Conservation (phyloP, 2,329 filamentous ascomycete genomes). For the Lanzia echinophila region DNA sequence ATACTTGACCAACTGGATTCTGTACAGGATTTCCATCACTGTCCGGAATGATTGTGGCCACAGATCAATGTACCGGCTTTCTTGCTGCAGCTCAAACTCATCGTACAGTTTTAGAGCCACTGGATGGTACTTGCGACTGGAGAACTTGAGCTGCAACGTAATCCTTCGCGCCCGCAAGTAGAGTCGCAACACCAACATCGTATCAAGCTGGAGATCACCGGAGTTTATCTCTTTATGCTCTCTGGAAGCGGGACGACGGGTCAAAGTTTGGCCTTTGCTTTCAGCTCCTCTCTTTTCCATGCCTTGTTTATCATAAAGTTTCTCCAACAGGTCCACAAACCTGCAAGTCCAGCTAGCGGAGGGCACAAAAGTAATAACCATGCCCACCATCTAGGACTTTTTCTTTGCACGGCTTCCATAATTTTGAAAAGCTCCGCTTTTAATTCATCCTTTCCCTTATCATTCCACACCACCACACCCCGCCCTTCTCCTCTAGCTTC, state of each 20-base stretch:
- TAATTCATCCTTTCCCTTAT: conserved; percentile 65
- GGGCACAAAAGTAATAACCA: conserved; percentile 63
- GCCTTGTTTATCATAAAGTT: conserved; percentile 63
- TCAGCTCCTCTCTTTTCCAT: conserved; percentile 58
- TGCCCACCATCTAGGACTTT: conserved; percentile 61
- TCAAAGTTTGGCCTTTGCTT: conserved; percentile 53
- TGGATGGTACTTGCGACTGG: too few relatives aligned
- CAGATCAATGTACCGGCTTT: too few relatives aligned
- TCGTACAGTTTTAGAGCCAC: too few relatives aligned
- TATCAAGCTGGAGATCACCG: background rate
- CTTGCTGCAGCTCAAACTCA: too few relatives aligned
- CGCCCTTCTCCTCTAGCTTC: conserved; percentile 55
- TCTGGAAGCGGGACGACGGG: background rate
- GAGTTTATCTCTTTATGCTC: background rate
- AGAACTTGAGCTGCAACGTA: too few relatives aligned
- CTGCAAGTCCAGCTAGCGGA: conserved; percentile 63
- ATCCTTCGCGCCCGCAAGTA: too few relatives aligned
- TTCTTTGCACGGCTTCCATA: conserved; percentile 53
- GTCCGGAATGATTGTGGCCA: too few relatives aligned
- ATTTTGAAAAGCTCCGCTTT: conserved; percentile 58
- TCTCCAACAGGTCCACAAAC: conserved; percentile 64
- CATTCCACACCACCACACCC: conserved; percentile 88
- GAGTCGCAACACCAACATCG: background rate
- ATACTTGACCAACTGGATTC: too few relatives aligned
- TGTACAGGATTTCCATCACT: too few relatives aligned